Conservation (phyloP, 441 rosid species). For the Omphalea diandra region DNA sequence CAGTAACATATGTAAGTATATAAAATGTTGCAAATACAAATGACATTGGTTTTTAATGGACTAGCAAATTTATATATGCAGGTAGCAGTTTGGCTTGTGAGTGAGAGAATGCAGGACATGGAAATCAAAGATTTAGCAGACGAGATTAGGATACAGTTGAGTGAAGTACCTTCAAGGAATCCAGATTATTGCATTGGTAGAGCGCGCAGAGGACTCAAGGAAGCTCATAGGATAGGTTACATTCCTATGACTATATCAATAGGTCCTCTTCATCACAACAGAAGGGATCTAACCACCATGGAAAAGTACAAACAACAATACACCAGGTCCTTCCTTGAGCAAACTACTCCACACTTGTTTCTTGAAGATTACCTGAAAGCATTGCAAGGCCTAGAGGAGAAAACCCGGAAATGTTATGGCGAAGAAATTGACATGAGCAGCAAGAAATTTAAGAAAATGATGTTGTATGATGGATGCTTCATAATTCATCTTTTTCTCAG, state of each 20-base stretch:
- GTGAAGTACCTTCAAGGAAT: not conserved
- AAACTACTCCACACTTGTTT: not conserved
- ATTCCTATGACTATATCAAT: conserved; percentile 9
- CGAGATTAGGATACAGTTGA: conserved; percentile 10
- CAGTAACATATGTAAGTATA: too few species aligned
- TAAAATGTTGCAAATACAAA: too few species aligned
- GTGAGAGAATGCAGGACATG: not conserved
- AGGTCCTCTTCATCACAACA: conserved; percentile 9
- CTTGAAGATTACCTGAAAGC: conserved; percentile 12
- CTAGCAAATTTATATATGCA: not conserved
- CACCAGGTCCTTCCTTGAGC: conserved; percentile 1
- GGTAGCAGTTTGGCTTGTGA: not conserved
- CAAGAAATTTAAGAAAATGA: conserved; percentile 15
- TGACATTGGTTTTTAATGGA: too few species aligned
- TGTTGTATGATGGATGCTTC: conserved; percentile 14
- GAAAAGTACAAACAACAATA: not conserved
- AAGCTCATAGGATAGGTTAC: not conserved
- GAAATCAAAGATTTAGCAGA: not conserved
- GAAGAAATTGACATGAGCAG: conserved; percentile 3
- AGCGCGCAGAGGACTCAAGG: not conserved
- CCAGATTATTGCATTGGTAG: conserved; percentile 4
- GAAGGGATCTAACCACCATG: not conserved
- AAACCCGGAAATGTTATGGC: conserved; percentile 5
- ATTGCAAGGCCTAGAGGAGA: conserved; percentile 6
- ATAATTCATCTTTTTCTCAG: not conserved